phyloP scores from a whole-genome alignment of 2,329 filamentous ascomycete genomes.

The Penicillium sp. region DNA sequence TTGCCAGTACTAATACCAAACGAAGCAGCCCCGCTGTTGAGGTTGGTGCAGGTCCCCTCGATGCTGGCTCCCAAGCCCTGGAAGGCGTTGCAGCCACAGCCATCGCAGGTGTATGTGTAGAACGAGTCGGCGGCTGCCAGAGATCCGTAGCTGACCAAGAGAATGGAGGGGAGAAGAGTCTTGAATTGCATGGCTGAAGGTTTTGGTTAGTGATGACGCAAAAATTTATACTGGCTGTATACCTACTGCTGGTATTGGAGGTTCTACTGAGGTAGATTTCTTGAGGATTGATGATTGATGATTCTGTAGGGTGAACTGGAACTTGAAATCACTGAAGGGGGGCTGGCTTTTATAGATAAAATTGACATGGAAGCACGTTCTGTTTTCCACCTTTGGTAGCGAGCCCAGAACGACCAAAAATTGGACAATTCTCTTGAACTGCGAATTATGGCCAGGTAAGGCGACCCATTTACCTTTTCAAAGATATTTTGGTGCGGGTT shows the following conservation, averaged over 20 bases:
- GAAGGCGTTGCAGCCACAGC: not conserved
- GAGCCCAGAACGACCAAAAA: not conserved
- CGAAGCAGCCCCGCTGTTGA: not conserved
- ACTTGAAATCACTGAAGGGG: not conserved
- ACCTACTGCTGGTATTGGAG: not conserved
- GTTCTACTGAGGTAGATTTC: not conserved
- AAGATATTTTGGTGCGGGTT: not conserved
- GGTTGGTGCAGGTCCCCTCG: not conserved
- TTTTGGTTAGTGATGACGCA: not conserved
- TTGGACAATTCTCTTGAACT: not conserved
- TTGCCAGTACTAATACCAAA: not conserved
- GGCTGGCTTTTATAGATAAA: not conserved
- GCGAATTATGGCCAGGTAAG: not conserved
- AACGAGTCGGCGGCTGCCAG: not conserved
- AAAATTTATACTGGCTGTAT: not conserved
- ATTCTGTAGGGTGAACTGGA: not conserved
- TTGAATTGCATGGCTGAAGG: not conserved
- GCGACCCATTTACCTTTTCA: not conserved
- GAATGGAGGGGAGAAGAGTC: not conserved
- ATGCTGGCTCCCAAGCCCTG: not conserved
- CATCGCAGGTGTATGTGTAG: not conserved
- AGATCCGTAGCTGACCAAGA: not conserved
- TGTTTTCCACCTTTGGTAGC: not conserved
- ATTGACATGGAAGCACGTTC: not conserved
- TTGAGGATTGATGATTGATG: not conserved